Percentiles rank a stretch among this genome's conserved stretches.
These are phyloP conservation scores for Cydonia oblonga DNA, from an alignment of 331 rosid genomes.

Conservation along the genomic window DNA sequence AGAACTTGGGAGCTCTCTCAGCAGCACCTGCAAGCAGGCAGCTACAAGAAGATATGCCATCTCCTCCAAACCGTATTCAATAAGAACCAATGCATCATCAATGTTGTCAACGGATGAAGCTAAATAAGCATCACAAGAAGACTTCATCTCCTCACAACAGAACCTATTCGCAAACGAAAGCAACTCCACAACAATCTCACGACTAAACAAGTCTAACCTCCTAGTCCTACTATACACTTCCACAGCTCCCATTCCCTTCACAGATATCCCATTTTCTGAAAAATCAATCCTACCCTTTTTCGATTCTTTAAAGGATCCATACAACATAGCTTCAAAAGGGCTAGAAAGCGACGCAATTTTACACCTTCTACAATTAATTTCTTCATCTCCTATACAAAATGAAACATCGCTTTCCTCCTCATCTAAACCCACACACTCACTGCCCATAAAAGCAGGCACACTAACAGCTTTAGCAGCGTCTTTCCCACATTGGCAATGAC, in stretches of 20 bases:
- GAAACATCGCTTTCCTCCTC: constrained; percentile 50
- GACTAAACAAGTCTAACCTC: constrained; percentile 46
- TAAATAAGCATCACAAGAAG: constrained; percentile 52
- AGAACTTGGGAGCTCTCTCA: constrained; percentile 56
- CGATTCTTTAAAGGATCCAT: constrained; percentile 59
- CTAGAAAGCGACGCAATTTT: constrained; percentile 52
- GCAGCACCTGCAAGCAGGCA: constrained; percentile 63
- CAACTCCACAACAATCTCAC: constrained; percentile 50
- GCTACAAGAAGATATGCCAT: constrained; percentile 56
- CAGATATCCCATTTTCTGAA: constrained; percentile 49
- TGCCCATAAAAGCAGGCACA: constrained; percentile 1
- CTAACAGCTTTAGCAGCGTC: constrained; percentile 20
- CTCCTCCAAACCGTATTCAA: constrained; percentile 74
- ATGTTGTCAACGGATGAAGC: constrained; percentile 41
- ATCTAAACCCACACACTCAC: constrained; percentile 7
- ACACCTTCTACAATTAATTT: constrained; percentile 40
- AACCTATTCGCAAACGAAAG: constrained; percentile 64
- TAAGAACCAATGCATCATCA: constrained; percentile 57
- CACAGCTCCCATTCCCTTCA: constrained; percentile 58
- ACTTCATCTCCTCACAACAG: constrained; percentile 71
- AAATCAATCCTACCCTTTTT: constrained; percentile 43
- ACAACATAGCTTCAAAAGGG: constrained; percentile 62
- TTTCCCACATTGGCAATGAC: constrained; percentile 39
- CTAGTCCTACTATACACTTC: constrained; percentile 64
- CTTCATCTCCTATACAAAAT: constrained; percentile 46